A percentile compares a stretch with the other conserved stretches of the same genome.
Conservation (phyloP, 352 stramenopile species). For the Pythium volutum region DNA sequence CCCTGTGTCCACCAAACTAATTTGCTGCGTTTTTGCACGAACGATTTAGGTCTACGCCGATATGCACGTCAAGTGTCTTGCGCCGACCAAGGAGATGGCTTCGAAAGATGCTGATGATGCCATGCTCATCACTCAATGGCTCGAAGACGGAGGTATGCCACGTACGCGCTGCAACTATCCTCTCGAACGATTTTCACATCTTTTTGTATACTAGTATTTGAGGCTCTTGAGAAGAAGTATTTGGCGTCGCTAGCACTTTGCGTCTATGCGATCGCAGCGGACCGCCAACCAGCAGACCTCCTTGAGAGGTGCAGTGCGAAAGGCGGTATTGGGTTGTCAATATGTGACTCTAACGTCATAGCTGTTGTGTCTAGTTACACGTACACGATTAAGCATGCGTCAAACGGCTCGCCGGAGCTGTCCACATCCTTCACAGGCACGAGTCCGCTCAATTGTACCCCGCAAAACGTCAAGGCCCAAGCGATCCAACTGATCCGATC, state of each 20-base stretch:
- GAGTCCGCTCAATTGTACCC: constrained; percentile 25
- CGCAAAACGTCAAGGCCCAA: constrained; percentile 40
- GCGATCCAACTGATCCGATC: constrained; percentile 43
- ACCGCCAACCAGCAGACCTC: constrained; percentile 26
- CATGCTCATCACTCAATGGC: constrained; percentile 31
- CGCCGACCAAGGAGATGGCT: constrained; percentile 23
- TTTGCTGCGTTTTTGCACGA: background rate
- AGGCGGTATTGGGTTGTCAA: background rate
- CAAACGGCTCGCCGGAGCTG: constrained; percentile 21
- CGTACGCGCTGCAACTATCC: background rate
- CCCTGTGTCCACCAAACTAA: background rate
- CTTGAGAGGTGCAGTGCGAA: constrained; percentile 30
- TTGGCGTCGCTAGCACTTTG: constrained; percentile 33
- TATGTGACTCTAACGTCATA: background rate
- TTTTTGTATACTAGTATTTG: constrained; percentile 27
- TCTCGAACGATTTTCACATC: background rate
- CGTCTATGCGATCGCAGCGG: constrained; percentile 28
- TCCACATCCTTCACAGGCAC: constrained; percentile 32
- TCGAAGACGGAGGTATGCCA: constrained; percentile 35
- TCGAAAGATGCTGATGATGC: constrained; percentile 29
- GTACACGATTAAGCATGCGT: constrained; percentile 30
- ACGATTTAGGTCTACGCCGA: constrained; percentile 40
- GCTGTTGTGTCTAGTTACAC: constrained; percentile 28
- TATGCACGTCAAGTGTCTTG: constrained; percentile 40
- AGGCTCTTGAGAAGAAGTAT: constrained; percentile 39